Conservation (phyloP, 1,284 basidiomycete species). For the Cryptococcus sp. region DNA sequence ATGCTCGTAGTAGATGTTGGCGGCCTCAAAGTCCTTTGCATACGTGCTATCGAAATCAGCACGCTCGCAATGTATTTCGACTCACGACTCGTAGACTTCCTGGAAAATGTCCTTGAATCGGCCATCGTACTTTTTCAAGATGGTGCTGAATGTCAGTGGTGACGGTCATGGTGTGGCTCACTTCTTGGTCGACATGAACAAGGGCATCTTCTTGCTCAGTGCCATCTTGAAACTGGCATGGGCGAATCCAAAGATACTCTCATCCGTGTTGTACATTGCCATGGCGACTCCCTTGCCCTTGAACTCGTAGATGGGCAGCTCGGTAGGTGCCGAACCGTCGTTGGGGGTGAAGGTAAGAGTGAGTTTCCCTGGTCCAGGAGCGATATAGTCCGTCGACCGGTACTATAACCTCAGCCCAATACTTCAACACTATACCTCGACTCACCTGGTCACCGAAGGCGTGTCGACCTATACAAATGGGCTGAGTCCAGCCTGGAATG, state of each 20-base stretch:
- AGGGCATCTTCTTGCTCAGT: constrained; percentile 84
- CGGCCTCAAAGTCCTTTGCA: constrained; percentile 71
- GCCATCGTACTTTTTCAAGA: constrained; percentile 93
- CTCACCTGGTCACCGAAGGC: constrained; percentile 90
- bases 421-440: too few relatives aligned
- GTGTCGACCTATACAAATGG: constrained; percentile 94
- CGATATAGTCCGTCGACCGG: constrained; percentile 81
- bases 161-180: constrained; percentile 18
- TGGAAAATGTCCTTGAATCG: constrained; percentile 99
- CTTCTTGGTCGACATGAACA: constrained; percentile 97
- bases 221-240: constrained; percentile 99
- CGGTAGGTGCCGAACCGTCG: constrained; percentile 59
- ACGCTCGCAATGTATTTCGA: constrained; percentile 6
- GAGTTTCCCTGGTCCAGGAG: constrained; percentile 80
- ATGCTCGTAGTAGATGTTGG: constrained; percentile 94
- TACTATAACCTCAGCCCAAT: too few relatives aligned
- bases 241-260: constrained; percentile 90
- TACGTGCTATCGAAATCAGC: constrained; percentile 57
- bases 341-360: constrained; percentile 79
- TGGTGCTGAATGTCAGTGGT: too few relatives aligned
- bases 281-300: constrained; percentile 81
- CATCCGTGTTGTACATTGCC: constrained; percentile 94
- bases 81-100: constrained; percentile 74
- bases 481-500: constrained; percentile 92
- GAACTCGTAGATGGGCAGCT: constrained; percentile 83